Conservation (phyloP, 768 basidiomycete genomes). For the Mycena kentingensis region DNA sequence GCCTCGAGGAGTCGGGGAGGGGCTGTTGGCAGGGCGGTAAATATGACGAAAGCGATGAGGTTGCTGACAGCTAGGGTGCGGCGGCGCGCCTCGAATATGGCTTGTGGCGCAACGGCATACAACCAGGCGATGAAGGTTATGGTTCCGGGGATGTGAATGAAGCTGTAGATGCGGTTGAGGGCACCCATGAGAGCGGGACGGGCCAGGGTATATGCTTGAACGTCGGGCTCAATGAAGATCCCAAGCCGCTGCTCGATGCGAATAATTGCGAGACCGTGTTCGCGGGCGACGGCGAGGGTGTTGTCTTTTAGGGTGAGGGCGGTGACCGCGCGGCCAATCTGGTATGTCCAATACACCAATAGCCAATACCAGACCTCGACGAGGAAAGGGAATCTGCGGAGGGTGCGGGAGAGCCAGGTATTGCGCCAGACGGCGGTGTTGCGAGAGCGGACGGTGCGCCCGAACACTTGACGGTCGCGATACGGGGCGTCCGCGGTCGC, state of each 20-base stretch:
- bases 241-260: conserved; percentile 19
- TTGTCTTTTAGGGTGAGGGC: conserved; percentile 22
- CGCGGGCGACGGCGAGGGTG: conserved; percentile 21
- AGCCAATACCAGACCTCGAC: conserved; percentile 24
- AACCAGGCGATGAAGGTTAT: conserved; percentile 24
- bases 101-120: conserved; percentile 20
- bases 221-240: conserved; percentile 19
- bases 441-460: conserved; percentile 15
- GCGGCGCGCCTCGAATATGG: conserved; percentile 21
- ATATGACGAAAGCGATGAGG: conserved; percentile 22
- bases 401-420: conserved; percentile 15
- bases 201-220: conserved; percentile 18
- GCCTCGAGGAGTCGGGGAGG: conserved; percentile 22
- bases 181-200: conserved; percentile 17
- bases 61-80: conserved; percentile 23
- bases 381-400: conserved; percentile 22
- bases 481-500: conserved; percentile 12
- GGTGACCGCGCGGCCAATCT: conserved; percentile 21
- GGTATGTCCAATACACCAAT: conserved; percentile 24
- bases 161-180: conserved; percentile 24
- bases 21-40: conserved; percentile 22
- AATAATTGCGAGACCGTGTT: conserved; percentile 21
- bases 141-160: conserved; percentile 23
- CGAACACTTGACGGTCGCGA: conserved; percentile 15
- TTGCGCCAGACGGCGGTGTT: conserved; percentile 23